A percentile compares a stretch with the other conserved stretches of the same genome.
These are phyloP conservation scores for Mycena maculata DNA, from an alignment of 768 basidiomycete genomes.

Conservation along the genomic window DNA sequence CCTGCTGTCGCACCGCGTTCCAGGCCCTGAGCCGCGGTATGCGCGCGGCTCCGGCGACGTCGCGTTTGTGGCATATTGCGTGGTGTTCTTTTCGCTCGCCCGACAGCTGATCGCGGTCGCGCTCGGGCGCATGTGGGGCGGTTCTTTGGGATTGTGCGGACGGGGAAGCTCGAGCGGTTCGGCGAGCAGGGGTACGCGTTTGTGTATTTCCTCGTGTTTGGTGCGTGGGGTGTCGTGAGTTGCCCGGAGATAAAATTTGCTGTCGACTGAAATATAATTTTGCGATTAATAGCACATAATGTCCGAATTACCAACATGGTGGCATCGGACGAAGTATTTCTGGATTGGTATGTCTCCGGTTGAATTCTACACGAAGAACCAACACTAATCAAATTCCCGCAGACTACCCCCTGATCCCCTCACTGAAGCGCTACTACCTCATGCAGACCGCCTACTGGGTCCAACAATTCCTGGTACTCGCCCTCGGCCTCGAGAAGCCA, in stretches of 20 bases:
- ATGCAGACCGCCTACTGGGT: conserved; percentile 94
- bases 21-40: conserved; percentile 67
- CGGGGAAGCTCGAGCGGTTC: conserved; percentile 80
- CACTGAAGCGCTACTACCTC: conserved; percentile 92
- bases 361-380: too few species aligned
- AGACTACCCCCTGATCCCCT: conserved; percentile 89
- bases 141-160: conserved; percentile 73
- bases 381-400: not conserved
- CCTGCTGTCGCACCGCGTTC: conserved; percentile 75
- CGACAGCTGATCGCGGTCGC: conserved; percentile 79
- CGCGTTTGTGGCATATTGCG: conserved; percentile 82
- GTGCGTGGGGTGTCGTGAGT: conserved; percentile 83
- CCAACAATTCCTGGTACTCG: conserved; percentile 91
- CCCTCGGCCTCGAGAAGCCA: conserved; percentile 91
- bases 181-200: conserved; percentile 92
- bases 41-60: conserved; percentile 80
- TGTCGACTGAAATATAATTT: not conserved
- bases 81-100: conserved; percentile 89
- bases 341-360: conserved; percentile 72
- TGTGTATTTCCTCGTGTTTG: conserved; percentile 79
- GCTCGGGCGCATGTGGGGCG: conserved; percentile 75
- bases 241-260: not conserved
- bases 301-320: conserved; percentile 83
- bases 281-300: conserved; percentile 73
- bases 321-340: conserved; percentile 84